Conservation (phyloP, 257 asterid species). For the Solanum clarkiae region DNA sequence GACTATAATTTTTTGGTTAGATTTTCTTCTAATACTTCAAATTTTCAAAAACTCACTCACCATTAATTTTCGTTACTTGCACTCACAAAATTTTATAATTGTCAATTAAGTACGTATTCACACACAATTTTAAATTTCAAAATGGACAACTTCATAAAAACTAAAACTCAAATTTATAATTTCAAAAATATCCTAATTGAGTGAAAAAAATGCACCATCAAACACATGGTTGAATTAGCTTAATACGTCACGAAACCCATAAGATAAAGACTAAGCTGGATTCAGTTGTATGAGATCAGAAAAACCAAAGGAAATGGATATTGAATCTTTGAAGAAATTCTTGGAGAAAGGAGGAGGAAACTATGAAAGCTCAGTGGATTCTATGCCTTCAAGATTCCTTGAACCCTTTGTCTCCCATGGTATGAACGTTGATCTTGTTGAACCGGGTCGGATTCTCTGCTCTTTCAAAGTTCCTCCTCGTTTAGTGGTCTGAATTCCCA, state of each 20-base stretch:
- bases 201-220: not conserved
- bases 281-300: not conserved
- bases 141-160: no score
- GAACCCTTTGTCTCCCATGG: conserved; percentile 63
- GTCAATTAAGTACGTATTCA: no score
- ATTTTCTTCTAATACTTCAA: no score
- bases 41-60: no score
- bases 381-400: conserved; percentile 46
- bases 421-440: conserved; percentile 42
- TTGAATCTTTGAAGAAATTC: conserved; percentile 34
- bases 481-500: conserved; percentile 55
- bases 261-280: not conserved
- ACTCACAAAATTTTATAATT: no score
- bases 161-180: no score
- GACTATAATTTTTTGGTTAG: no score
- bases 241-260: not conserved
- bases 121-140: no score
- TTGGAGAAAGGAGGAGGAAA: conserved; percentile 34
- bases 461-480: conserved; percentile 67
- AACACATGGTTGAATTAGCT: not conserved
- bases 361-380: conserved; percentile 30
- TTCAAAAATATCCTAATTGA: no score
- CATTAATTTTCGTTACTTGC: no score
- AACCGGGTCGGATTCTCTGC: conserved; percentile 59
- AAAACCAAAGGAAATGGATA: conserved; percentile 23